phyloP scores from a whole-genome alignment of 2,329 filamentous ascomycete genomes.

The Whalleya microplaca region DNA sequence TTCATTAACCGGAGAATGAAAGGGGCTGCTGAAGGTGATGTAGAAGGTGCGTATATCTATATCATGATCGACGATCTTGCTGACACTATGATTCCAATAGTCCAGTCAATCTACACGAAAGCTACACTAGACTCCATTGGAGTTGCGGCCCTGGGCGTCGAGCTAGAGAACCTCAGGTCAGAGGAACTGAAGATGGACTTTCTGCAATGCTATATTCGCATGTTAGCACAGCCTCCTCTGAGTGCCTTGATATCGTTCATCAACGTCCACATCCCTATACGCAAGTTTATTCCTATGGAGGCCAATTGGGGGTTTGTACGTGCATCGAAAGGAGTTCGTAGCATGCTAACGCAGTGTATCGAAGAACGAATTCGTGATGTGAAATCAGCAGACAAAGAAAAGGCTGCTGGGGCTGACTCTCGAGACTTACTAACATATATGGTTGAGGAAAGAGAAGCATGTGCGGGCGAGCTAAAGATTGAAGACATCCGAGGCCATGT shows the following conservation, averaged over 20 bases:
- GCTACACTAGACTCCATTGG: conserved; percentile 43
- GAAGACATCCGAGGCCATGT: conserved; percentile 19
- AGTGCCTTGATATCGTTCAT: conserved; percentile 34
- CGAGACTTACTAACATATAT: conserved; percentile 39
- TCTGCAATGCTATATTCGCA: conserved; percentile 33
- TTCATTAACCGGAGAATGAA: conserved; percentile 28
- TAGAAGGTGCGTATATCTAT: conserved; percentile 14
- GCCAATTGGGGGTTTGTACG: conserved; percentile 42
- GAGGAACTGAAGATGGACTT: conserved; percentile 27
- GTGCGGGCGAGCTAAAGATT: conserved; percentile 8
- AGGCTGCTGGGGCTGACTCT: conserved; percentile 19
- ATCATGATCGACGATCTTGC: not conserved
- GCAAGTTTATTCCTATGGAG: conserved; percentile 41
- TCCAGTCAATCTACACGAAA: conserved; percentile 33
- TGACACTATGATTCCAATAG: conserved; percentile 17
- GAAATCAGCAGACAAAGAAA: conserved; percentile 17
- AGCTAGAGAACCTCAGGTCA: conserved; percentile 36
- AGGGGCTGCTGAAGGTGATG: conserved; percentile 15
- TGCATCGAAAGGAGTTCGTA: conserved; percentile 36
- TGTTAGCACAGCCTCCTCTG: conserved; percentile 29
- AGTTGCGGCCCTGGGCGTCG: conserved; percentile 38
- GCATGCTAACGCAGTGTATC: conserved; percentile 35
- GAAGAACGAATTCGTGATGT: conserved; percentile 30
- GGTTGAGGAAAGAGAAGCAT: conserved; percentile 33
- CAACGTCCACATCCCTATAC: conserved; percentile 39